Evolutionary conservation across 352 stramenopile genomes (phyloP).

Genomic region (Pythium guiyangense): DNA sequence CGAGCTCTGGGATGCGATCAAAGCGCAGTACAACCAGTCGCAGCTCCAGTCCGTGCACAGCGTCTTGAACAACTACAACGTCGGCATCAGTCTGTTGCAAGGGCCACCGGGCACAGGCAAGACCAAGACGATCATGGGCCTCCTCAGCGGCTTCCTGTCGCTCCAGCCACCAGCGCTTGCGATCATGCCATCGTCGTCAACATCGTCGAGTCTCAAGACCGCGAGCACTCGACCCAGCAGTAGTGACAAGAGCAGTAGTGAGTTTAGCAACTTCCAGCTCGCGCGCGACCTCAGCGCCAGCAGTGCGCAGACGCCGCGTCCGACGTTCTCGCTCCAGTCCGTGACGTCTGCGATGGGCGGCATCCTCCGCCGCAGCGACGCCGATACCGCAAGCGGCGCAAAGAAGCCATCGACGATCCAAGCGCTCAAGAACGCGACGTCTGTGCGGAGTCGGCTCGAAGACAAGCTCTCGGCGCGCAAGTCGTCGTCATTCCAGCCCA

Average conservation of each 20-base stretch:
- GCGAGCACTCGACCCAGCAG: neutral
- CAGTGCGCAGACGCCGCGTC: neutral
- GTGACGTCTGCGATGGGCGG: slow-evolving; percentile 42
- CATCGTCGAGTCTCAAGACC: neutral
- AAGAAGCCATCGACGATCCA: slow-evolving; percentile 57
- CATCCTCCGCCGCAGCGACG: slow-evolving; percentile 52
- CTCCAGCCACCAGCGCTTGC: slow-evolving; percentile 48
- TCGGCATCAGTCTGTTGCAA: slow-evolving; percentile 89
- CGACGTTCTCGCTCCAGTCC: slow-evolving; percentile 53
- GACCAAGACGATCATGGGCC: slow-evolving; percentile 89
- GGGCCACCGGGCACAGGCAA: slow-evolving; percentile 95
- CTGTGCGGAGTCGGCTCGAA: slow-evolving; percentile 59
- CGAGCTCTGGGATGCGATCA: slow-evolving; percentile 72
- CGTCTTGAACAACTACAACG: slow-evolving; percentile 84
- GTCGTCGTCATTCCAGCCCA: neutral
- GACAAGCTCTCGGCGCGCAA: slow-evolving; percentile 40
- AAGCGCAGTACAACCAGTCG: slow-evolving; percentile 78
- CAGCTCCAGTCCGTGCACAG: slow-evolving; percentile 86
- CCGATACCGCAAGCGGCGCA: slow-evolving; percentile 3
- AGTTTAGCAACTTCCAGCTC: slow-evolving; percentile 53
- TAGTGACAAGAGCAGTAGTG: slow-evolving; percentile 2
- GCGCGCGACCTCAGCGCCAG: slow-evolving; percentile 22
- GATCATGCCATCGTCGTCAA: slow-evolving; percentile 21
- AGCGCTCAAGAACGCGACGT: slow-evolving; percentile 48
- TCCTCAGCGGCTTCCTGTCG: slow-evolving; percentile 73